A percentile compares a stretch with the other conserved stretches of the same genome.
phyloP scores from a whole-genome alignment of 768 basidiomycete genomes.

The Phlebiopsis flavidoalba region DNA sequence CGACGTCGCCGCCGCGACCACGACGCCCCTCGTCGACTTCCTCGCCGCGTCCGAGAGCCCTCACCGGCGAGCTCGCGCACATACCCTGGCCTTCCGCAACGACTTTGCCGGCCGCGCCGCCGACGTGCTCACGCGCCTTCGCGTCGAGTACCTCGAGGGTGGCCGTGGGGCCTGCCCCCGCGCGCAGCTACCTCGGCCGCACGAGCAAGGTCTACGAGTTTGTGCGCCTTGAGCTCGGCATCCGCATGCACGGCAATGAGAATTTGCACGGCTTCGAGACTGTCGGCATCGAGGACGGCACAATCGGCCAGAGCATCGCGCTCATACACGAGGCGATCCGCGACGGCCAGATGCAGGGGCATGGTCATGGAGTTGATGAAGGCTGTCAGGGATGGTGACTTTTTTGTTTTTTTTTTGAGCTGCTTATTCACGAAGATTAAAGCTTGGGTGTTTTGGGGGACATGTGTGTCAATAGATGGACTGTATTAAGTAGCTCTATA shows the following conservation, averaged over 20 bases:
- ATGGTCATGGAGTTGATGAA: conserved; percentile 8
- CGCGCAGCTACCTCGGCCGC: conserved; percentile 58
- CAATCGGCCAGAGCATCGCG: conserved; percentile 66
- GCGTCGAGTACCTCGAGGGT: conserved; percentile 54
- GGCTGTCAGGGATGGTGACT: background rate
- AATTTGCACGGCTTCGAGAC: conserved; percentile 58
- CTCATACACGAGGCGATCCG: conserved; percentile 57
- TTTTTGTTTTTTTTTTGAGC: too few species aligned
- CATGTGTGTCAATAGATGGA: background rate
- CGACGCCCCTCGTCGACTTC: conserved; percentile 60
- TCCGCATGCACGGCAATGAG: conserved; percentile 75
- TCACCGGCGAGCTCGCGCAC: conserved; percentile 17
- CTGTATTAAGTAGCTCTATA: too few species aligned
- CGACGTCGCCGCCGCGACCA: conserved; percentile 59
- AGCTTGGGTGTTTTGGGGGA: too few species aligned
- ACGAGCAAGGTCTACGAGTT: conserved; percentile 76
- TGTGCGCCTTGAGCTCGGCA: conserved; percentile 64
- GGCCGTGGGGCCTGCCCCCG: conserved; percentile 59
- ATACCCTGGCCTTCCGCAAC: conserved; percentile 50
- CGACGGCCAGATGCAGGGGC: conserved; percentile 15
- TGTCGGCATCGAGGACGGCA: conserved; percentile 60
- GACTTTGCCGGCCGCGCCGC: conserved; percentile 45
- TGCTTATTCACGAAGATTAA: background rate
- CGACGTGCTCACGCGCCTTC: conserved; percentile 41
- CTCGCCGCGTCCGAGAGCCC: conserved; percentile 26